A percentile compares a stretch with the other conserved stretches of the same genome.
Conservation (phyloP, 768 basidiomycete species). For the Bullera alba region DNA sequence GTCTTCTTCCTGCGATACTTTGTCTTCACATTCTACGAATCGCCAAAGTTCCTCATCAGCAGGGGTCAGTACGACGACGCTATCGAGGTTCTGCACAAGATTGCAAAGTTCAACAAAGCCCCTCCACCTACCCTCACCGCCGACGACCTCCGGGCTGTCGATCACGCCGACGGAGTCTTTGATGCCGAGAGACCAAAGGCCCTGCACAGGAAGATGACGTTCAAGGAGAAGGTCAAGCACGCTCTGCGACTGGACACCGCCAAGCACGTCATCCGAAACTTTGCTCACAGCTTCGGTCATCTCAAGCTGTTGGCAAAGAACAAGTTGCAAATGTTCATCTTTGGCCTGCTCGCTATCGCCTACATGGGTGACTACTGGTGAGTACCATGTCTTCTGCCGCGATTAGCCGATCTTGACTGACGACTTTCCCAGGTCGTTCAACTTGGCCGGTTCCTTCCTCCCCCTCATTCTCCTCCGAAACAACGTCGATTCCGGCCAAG, state of each 20-base stretch:
- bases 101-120: conserved; percentile 47
- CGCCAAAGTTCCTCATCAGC: conserved; percentile 57
- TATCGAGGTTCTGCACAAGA: conserved; percentile 48
- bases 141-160: conserved; percentile 45
- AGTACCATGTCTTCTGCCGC: conserved; percentile 12
- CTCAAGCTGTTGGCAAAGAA: conserved; percentile 45
- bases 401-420: neutral
- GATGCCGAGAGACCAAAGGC: neutral
- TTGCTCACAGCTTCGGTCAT: conserved; percentile 25
- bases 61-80: conserved; percentile 58
- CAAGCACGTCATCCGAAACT: conserved; percentile 14
- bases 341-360: conserved; percentile 36
- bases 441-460: conserved; percentile 44
- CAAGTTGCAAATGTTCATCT: conserved; percentile 36
- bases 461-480: conserved; percentile 38
- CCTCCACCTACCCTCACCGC: conserved; percentile 41
- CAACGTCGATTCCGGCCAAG: conserved; percentile 31
- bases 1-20: conserved; percentile 56
- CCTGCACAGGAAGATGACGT: neutral
- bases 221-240: neutral
- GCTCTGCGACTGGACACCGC: conserved; percentile 4
- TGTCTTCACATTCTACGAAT: conserved; percentile 58
- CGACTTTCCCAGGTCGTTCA: conserved; percentile 31
- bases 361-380: too few relatives aligned
- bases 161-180: conserved; percentile 17